Evolutionary conservation across 192 early-diverging fungal species (phyloP).

Genomic region (Oehlia diaphana): DNA sequence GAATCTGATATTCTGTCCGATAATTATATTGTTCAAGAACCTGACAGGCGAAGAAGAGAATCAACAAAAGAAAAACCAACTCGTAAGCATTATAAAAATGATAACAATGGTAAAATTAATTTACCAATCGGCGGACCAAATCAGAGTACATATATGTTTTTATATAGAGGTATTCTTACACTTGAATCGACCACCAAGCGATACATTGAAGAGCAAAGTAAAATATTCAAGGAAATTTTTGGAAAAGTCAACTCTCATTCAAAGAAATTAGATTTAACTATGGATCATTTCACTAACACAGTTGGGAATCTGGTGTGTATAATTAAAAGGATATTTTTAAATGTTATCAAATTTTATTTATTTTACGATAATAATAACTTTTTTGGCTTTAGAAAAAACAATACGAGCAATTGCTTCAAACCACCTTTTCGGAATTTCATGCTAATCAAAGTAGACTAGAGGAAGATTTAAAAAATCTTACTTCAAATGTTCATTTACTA

Average conservation of each 20-base stretch:
- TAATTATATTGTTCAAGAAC: background rate
- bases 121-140: slow-evolving; percentile 50
- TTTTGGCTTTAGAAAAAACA: background rate
- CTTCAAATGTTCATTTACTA: background rate
- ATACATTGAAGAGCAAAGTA: slow-evolving; percentile 78
- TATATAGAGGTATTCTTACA: slow-evolving; percentile 77
- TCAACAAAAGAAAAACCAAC: background rate
- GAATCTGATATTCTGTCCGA: background rate
- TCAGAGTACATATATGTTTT: slow-evolving; percentile 82
- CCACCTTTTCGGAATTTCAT: background rate
- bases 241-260: slow-evolving; percentile 34
- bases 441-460: background rate
- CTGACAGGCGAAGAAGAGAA: background rate
- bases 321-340: background rate
- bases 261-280: background rate
- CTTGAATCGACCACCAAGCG: slow-evolving; percentile 81
- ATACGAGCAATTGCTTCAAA: background rate
- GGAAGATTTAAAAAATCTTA: background rate
- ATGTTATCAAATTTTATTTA: no score
- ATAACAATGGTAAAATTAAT: background rate
- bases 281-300: background rate
- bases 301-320: slow-evolving; percentile 8
- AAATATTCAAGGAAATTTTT: slow-evolving; percentile 66
- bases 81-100: background rate
- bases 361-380: background rate